Percentiles rank a stretch among this genome's conserved stretches.
Evolutionary conservation across 139 green algal species (phyloP).

Genomic region (Haematococcus lacustris): DNA sequence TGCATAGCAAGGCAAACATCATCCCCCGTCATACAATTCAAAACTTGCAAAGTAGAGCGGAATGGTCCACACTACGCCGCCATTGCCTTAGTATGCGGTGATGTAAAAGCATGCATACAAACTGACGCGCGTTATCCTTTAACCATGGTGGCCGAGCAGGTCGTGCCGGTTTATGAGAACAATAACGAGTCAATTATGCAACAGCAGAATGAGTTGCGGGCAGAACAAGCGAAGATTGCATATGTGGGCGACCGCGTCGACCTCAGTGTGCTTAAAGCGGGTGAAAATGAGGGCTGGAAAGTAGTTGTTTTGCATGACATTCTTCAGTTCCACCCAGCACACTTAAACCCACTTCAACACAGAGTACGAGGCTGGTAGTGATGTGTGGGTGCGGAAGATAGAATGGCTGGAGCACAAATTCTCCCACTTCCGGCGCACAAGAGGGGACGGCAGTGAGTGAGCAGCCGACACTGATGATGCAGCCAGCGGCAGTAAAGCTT

Average conservation of each 20-base stretch:
- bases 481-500: too few species aligned
- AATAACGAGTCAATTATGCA: background rate
- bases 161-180: too few species aligned
- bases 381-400: constrained; percentile 73
- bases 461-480: too few species aligned
- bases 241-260: constrained; percentile 50
- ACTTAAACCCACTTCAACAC: constrained; percentile 15
- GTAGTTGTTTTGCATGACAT: background rate
- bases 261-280: constrained; percentile 31
- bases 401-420: constrained; percentile 24
- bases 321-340: constrained; percentile 10
- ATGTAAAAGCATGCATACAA: too few species aligned
- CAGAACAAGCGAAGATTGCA: constrained; percentile 17
- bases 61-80: too few species aligned
- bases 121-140: too few species aligned
- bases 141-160: too few species aligned
- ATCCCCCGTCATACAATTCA: too few species aligned
- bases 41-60: too few species aligned
- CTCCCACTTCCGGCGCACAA: constrained; percentile 9
- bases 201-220: constrained; percentile 12
- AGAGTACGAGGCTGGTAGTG: constrained; percentile 61
- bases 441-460: constrained; percentile 68
- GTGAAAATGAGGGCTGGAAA: constrained; percentile 7
- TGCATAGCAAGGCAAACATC: too few species aligned
- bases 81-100: too few species aligned